These are phyloP conservation scores for Puccinia horiana DNA, from an alignment of 1,284 basidiomycete species.

Conservation along the genomic window DNA sequence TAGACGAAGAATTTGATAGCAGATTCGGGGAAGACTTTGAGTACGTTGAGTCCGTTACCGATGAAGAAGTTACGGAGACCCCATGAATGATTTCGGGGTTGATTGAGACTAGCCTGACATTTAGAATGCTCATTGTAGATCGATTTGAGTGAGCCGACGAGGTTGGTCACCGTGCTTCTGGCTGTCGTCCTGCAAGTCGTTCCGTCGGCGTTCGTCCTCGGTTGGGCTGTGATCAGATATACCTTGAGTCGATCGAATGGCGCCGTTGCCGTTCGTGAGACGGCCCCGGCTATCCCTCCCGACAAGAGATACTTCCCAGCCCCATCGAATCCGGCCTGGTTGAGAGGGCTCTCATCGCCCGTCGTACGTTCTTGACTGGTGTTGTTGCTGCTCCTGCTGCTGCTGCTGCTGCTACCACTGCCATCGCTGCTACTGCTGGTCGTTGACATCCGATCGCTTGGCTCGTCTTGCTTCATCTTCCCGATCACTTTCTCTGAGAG, in stretches of 20 bases:
- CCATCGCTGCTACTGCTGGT: neutral
- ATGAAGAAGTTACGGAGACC: constrained; percentile 92
- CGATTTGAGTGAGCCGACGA: constrained; percentile 71
- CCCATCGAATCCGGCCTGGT: constrained; percentile 49
- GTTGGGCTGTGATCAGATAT: constrained; percentile 80
- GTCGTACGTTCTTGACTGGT: neutral
- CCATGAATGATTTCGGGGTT: constrained; percentile 60
- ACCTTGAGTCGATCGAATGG: constrained; percentile 97
- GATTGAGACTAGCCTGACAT: neutral
- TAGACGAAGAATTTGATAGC: constrained; percentile 96
- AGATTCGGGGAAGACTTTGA: constrained; percentile 94
- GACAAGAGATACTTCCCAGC: constrained; percentile 58
- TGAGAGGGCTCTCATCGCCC: neutral
- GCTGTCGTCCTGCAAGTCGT: constrained; percentile 51
- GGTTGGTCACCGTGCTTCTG: constrained; percentile 60
- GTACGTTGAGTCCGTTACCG: constrained; percentile 67
- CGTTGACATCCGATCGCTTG: constrained; percentile 47
- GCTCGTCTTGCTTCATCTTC: constrained; percentile 54
- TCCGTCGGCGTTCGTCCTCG: constrained; percentile 60
- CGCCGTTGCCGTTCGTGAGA: constrained; percentile 92
- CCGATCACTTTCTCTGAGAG: constrained; percentile 47
- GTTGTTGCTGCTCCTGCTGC: neutral
- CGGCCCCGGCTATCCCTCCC: constrained; percentile 61
- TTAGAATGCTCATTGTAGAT: constrained; percentile 71
- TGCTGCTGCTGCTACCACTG: neutral